These are phyloP conservation scores for Saprolegnia diclina DNA, from an alignment of 352 stramenopile species.

Conservation along the genomic window DNA sequence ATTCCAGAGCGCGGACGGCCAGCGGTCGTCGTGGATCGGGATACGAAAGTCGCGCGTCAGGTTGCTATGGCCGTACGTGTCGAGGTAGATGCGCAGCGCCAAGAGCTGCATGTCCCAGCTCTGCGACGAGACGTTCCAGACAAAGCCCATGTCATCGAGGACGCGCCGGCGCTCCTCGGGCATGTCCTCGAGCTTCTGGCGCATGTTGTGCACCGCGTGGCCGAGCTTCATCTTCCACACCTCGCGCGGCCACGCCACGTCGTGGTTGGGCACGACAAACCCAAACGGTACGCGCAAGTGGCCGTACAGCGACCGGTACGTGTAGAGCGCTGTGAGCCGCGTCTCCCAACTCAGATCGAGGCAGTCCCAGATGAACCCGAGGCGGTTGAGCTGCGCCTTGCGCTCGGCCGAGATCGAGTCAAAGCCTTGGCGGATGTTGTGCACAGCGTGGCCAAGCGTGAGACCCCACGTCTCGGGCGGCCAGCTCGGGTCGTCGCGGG, in stretches of 20 bases:
- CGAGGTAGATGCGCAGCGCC: conserved; percentile 9
- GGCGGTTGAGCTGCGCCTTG: background rate
- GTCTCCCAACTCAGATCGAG: background rate
- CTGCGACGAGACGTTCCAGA: conserved; percentile 12
- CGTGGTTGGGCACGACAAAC: conserved; percentile 23
- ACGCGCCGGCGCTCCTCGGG: conserved; percentile 5
- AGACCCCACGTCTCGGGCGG: conserved; percentile 16
- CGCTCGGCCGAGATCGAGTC: conserved; percentile 1
- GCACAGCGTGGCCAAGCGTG: conserved; percentile 3
- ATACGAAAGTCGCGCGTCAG: conserved; percentile 12
- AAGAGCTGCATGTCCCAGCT: conserved; percentile 8
- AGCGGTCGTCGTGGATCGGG: conserved; percentile 15
- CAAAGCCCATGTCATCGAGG: conserved; percentile 16
- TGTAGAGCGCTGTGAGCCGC: background rate
- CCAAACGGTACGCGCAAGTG: conserved; percentile 14
- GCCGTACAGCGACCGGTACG: background rate
- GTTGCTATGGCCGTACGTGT: conserved; percentile 4
- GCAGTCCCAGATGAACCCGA: conserved; percentile 19
- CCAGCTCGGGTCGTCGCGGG: background rate
- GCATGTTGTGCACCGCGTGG: conserved; percentile 15
- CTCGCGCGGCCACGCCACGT: conserved; percentile 31
- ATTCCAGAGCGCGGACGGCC: conserved; percentile 31
- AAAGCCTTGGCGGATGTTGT: conserved; percentile 22
- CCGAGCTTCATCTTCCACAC: conserved; percentile 28
- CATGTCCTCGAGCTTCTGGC: conserved; percentile 29